A percentile compares a stretch with the other conserved stretches of the same genome.
These are phyloP conservation scores for Pseudomonodictys pantanalensis DNA, from an alignment of 495 filamentous ascomycete genomes.

Conservation along the genomic window DNA sequence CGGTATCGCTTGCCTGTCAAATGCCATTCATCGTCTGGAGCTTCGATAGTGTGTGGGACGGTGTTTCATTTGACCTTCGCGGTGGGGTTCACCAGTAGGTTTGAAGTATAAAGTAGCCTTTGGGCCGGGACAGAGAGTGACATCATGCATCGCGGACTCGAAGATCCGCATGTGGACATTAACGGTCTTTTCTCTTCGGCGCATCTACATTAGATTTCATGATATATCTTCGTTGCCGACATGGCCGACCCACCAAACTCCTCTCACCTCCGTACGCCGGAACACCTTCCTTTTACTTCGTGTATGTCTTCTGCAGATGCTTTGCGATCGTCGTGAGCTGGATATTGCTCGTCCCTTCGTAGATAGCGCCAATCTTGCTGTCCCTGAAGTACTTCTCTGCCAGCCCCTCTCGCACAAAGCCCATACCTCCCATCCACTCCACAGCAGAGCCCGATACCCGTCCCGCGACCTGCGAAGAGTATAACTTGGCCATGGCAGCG, in stretches of 20 bases:
- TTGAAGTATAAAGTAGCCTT: no score
- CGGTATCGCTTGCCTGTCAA: no score
- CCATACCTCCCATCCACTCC: constrained; percentile 99
- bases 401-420: constrained; percentile 90
- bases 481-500: constrained; percentile 98
- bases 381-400: constrained; percentile 98
- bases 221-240: no score
- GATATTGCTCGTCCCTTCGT: constrained; percentile 87
- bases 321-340: constrained; percentile 94
- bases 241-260: neutral
- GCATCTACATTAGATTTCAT: no score
- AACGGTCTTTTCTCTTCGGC: no score
- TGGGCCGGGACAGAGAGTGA: no score
- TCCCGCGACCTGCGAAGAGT: constrained; percentile 87
- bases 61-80: no score
- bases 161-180: no score
- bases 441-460: constrained; percentile 81
- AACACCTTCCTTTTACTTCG: constrained; percentile 44
- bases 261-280: neutral
- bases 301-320: constrained; percentile 87
- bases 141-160: no score
- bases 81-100: no score
- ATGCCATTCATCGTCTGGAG: no score
- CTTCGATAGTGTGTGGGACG: no score
- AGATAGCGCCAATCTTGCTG: constrained; percentile 98